Base-by-base conservation (phyloP, 176 grass and related monocot genomes). In the Hyparrhenia diplandra region DNA sequence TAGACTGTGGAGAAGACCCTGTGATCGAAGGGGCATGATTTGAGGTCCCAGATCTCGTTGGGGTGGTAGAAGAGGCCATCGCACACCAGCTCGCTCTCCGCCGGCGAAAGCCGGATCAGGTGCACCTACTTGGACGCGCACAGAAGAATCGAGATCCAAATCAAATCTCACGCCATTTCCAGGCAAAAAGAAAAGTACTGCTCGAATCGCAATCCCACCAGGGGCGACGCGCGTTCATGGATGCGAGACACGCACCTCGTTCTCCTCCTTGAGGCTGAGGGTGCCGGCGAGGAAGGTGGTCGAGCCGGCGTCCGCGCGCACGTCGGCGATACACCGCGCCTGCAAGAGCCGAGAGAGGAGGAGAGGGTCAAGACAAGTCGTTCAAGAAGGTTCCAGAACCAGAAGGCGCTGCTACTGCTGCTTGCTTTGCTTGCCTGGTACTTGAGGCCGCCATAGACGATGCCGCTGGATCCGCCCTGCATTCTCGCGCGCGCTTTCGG, bases 11-110 rank as follows among this genome's bases (percentile, higher is more conserved):
- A 99, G 67, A 99, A 91, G 47, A 95, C 82, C 76, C 83, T 99
- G 47, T 84, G 83, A 88, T 99, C 88, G 69, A 89, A 99, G 45
- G 96, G 96, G 76, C 96, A 95, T 9, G 96, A 99, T 72, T 95
- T 95, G 59, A 99, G 96, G 88, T 99, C 90, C 92, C 96, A 99
- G 87, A 99, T 99, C 92, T 99, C 96, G 79, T 91, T 93, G 43
- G 88, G 96, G 67, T 99, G 96, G 88, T 99, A 99, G 86, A 99
- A 99, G 34, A 95, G 81, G 41, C 96, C 96, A 36, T 99, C 92
- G 73, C 96, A 95, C 35, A 93, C 73, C 79, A 95, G 89, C 92
- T 98, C 96, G 55, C 62, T 80, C 74, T 88, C 92, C 80, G 86
- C 79, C 32, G 90, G 74, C 27, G 89, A 94, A 1, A 98, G 80